Conservation (phyloP, 352 stramenopile species). For the Pelagophyceae sp. region DNA sequence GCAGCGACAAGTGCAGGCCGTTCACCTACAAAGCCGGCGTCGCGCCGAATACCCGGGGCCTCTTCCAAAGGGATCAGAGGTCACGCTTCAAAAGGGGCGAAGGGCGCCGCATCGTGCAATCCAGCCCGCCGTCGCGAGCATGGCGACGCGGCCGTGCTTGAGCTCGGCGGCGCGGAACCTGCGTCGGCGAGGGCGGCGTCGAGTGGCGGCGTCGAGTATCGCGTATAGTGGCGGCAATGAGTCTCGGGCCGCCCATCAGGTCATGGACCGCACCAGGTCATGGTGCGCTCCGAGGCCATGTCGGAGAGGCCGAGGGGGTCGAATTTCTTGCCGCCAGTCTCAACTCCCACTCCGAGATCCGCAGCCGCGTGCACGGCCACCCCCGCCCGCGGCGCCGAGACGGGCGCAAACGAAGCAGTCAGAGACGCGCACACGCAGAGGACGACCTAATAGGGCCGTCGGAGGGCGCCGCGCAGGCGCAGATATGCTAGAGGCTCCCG, state of each 20-base stretch:
- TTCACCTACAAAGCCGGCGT: slow-evolving; percentile 26
- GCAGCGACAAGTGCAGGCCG: slow-evolving; percentile 42
- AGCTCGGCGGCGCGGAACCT: slow-evolving; percentile 15
- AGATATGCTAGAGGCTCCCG: too few relatives aligned
- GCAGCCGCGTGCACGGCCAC: too few relatives aligned
- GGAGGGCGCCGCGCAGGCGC: too few relatives aligned
- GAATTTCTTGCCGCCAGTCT: slow-evolving; percentile 24
- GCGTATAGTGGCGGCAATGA: background rate
- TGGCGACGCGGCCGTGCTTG: slow-evolving; percentile 45
- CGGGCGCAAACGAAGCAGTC: too few relatives aligned
- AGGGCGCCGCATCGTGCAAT: background rate
- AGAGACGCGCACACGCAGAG: too few relatives aligned
- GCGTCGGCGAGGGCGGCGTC: too few relatives aligned
- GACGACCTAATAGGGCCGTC: too few relatives aligned
- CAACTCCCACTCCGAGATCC: too few relatives aligned
- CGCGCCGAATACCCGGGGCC: background rate
- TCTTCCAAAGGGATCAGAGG: background rate
- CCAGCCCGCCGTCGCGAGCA: slow-evolving; percentile 49
- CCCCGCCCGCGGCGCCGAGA: too few relatives aligned
- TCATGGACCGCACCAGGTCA: slow-evolving; percentile 35
- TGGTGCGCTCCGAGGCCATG: slow-evolving; percentile 43
- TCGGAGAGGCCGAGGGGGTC: slow-evolving; percentile 48
- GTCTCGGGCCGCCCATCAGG: background rate
- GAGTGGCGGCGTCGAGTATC: background rate
- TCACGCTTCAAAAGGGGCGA: background rate